These are phyloP conservation scores for Shiraia sp. DNA, from an alignment of 2,329 filamentous ascomycete genomes.

Conservation along the genomic window DNA sequence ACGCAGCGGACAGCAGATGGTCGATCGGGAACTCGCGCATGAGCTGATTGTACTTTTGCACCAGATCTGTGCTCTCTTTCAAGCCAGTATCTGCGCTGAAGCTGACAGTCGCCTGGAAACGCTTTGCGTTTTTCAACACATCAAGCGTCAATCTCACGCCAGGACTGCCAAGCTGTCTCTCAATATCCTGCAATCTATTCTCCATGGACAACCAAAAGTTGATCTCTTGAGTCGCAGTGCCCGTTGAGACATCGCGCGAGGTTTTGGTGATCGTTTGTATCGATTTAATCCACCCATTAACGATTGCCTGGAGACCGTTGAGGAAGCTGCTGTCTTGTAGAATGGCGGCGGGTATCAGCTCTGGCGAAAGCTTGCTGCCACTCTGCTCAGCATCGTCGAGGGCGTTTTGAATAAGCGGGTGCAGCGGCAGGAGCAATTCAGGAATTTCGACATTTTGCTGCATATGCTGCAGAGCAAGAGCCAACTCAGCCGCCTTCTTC, in stretches of 20 bases:
- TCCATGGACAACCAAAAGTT: constrained; percentile 99
- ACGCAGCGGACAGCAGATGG: constrained; percentile 89
- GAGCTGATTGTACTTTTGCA: constrained; percentile 97
- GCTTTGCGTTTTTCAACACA: constrained; percentile 94
- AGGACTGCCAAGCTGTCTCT: constrained; percentile 82
- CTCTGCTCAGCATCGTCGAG: constrained; percentile 75
- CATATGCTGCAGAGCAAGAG: constrained; percentile 84
- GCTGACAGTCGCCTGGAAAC: constrained; percentile 96
- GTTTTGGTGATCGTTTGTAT: constrained; percentile 97
- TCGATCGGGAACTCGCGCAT: constrained; percentile 98
- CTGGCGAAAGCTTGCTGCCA: constrained; percentile 71
- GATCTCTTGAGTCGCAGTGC: constrained; percentile 93
- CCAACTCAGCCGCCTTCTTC: constrained; percentile 93
- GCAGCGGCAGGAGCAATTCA: constrained; percentile 82
- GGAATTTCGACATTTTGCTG: constrained; percentile 99
- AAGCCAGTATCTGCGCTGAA: constrained; percentile 94
- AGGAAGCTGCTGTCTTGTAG: constrained; percentile 88
- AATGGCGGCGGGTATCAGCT: constrained; percentile 75
- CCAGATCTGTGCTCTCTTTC: constrained; percentile 93
- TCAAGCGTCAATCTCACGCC: constrained; percentile 91
- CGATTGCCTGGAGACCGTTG: constrained; percentile 89
- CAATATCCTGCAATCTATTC: constrained; percentile 86
- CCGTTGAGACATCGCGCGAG: constrained; percentile 76
- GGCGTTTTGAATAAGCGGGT: constrained; percentile 83
- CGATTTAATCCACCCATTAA: constrained; percentile 98